phyloP scores from a whole-genome alignment of 2,329 filamentous ascomycete genomes.

The Colletotrichum cereale region DNA sequence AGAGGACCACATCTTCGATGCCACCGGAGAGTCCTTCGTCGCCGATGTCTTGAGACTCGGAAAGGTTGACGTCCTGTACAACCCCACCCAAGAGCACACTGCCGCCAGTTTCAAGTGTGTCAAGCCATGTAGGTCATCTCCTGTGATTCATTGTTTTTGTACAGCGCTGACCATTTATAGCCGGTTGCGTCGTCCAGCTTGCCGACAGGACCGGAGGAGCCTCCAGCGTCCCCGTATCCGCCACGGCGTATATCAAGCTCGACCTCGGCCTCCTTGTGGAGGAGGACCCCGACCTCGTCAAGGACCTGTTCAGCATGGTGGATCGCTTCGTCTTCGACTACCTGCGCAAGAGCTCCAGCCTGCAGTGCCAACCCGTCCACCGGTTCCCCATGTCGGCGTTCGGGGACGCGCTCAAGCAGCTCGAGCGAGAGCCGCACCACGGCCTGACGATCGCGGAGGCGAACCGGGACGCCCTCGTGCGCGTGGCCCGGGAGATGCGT shows the following conservation, averaged over 20 bases:
- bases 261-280: slow-evolving; percentile 50
- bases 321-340: slow-evolving; percentile 25
- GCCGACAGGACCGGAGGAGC: slow-evolving; percentile 42
- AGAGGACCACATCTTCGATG: slow-evolving; percentile 53
- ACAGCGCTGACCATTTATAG: slow-evolving; percentile 43
- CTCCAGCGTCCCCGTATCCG: slow-evolving; percentile 36
- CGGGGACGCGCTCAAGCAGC: slow-evolving; percentile 44
- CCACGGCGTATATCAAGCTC: slow-evolving; percentile 47
- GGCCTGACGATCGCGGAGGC: slow-evolving; percentile 32
- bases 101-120: slow-evolving; percentile 52
- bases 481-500: slow-evolving; percentile 42
- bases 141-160: slow-evolving; percentile 14
- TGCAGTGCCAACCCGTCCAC: slow-evolving; percentile 24
- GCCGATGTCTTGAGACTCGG: slow-evolving; percentile 49
- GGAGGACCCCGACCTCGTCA: slow-evolving; percentile 50
- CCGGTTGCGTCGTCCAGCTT: slow-evolving; percentile 51
- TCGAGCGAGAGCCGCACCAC: slow-evolving; percentile 42
- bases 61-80: slow-evolving; percentile 49
- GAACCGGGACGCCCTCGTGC: slow-evolving; percentile 39
- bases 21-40: slow-evolving; percentile 51
- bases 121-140: slow-evolving; percentile 48
- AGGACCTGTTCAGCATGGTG: slow-evolving; percentile 45
- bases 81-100: slow-evolving; percentile 55
- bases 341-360: not conserved
- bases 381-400: slow-evolving; percentile 42